Evolutionary conservation across 83 land plant genomes (phyloP).

Genomic region (Picea mariana): DNA sequence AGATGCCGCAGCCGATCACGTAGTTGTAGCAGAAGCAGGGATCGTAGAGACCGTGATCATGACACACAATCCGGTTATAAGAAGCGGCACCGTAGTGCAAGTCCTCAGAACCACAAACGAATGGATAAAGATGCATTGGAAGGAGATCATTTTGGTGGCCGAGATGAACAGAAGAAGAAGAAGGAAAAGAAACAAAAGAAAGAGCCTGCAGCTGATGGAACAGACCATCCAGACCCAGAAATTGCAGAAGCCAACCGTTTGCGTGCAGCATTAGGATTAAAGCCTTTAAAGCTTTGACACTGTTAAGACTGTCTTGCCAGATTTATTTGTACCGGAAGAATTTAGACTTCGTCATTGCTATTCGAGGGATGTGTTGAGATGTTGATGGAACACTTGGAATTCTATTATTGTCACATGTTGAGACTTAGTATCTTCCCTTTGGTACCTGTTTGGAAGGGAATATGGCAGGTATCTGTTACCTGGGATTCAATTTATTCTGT

Average conservation of each 20-base stretch:
- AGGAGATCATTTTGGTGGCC: constrained; percentile 43
- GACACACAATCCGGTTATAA: constrained; percentile 49
- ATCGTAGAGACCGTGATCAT: constrained; percentile 57
- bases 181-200: constrained; percentile 58
- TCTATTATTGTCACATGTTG: no score
- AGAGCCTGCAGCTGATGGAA: constrained; percentile 66
- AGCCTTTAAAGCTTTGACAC: constrained; percentile 67
- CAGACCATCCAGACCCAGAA: constrained; percentile 95
- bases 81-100: constrained; percentile 64
- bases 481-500: no score
- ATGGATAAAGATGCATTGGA: constrained; percentile 52
- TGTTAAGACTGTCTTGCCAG: neutral
- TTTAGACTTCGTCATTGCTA: no score
- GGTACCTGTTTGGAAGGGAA: no score
- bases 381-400: no score
- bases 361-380: no score
- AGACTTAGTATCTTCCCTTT: no score
- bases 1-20: constrained; percentile 58
- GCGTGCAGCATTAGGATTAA: constrained; percentile 88
- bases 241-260: constrained; percentile 91
- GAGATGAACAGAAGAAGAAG: constrained; percentile 68
- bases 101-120: constrained; percentile 57
- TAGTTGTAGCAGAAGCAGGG: constrained; percentile 69
- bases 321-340: no score
- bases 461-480: no score